phyloP scores from a whole-genome alignment of 2,329 filamentous ascomycete species.

The Epichloe hybrida region DNA sequence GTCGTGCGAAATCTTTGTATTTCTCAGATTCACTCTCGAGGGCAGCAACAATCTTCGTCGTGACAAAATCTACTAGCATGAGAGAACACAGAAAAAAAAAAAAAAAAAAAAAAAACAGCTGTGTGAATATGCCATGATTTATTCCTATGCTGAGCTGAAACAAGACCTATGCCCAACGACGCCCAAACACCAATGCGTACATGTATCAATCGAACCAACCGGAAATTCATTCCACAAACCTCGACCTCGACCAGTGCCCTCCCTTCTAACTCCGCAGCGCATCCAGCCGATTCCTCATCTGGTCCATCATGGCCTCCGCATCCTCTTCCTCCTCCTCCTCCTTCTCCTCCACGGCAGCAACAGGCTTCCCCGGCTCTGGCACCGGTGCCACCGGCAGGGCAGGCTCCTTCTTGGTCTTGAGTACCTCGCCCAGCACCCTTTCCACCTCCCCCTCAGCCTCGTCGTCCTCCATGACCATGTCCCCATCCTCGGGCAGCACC shows the following conservation, averaged over 20 bases:
- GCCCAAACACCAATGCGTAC: not conserved
- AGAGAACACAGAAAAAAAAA: not conserved
- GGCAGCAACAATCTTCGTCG: too few relatives aligned
- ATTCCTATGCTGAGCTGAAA: not conserved
- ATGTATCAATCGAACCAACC: not conserved
- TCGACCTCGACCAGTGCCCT: not conserved
- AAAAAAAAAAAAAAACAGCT: not conserved
- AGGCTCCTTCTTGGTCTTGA: constrained; percentile 64
- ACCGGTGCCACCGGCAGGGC: constrained; percentile 43
- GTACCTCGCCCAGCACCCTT: constrained; percentile 79
- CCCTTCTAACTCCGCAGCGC: constrained; percentile 63
- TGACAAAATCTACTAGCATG: too few relatives aligned
- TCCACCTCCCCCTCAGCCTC: constrained; percentile 74
- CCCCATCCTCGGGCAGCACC: constrained; percentile 59
- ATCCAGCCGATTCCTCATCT: constrained; percentile 87
- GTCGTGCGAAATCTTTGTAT: too few relatives aligned
- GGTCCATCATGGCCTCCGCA: constrained; percentile 77
- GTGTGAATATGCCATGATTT: not conserved
- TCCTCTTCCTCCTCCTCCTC: constrained; percentile 45
- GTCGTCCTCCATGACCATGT: constrained; percentile 62
- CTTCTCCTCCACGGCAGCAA: constrained; percentile 37
- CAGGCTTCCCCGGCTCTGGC: constrained; percentile 32
- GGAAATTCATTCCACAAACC: not conserved
- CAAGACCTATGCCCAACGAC: not conserved
- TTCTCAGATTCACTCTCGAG: too few relatives aligned